These are phyloP conservation scores for Melanomma pulvis-pyrius DNA, from an alignment of 495 filamentous ascomycete species.

Conservation along the genomic window DNA sequence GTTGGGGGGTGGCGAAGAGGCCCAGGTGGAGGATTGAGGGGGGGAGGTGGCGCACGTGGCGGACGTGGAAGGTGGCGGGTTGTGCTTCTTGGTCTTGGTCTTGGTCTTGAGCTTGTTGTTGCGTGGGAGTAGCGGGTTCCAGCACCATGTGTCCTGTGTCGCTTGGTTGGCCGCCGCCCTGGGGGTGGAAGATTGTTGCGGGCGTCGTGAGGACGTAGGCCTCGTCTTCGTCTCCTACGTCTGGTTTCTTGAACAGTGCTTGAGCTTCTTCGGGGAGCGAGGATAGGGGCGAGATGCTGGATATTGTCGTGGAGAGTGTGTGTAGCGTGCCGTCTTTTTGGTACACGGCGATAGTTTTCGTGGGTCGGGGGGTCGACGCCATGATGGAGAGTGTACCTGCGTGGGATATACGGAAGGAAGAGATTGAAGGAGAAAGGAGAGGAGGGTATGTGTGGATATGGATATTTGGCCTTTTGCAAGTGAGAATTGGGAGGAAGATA, in stretches of 20 bases:
- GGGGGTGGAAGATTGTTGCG: slow-evolving; percentile 67
- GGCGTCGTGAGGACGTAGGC: slow-evolving; percentile 57
- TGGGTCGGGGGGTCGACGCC: slow-evolving; percentile 1
- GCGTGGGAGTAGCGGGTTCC: background rate
- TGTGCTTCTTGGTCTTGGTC: background rate
- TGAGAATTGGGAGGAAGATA: no score
- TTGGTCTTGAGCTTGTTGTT: no score
- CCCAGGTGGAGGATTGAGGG: slow-evolving; percentile 62
- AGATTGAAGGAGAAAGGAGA: background rate
- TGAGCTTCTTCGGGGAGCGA: slow-evolving; percentile 47
- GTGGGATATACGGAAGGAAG: background rate
- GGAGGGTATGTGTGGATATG: no score
- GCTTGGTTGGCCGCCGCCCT: slow-evolving; percentile 68
- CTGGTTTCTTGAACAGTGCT: slow-evolving; percentile 54
- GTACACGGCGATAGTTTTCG: slow-evolving; percentile 55
- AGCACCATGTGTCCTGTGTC: slow-evolving; percentile 58
- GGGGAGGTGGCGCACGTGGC: slow-evolving; percentile 52
- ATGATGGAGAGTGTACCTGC: background rate
- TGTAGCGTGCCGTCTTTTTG: slow-evolving; percentile 58
- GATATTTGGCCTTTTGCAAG: no score
- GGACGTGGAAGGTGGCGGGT: slow-evolving; percentile 51
- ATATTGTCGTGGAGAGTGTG: slow-evolving; percentile 50
- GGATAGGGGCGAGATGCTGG: slow-evolving; percentile 51
- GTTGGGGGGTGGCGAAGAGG: slow-evolving; percentile 44
- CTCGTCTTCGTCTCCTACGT: slow-evolving; percentile 47